Conservation (phyloP, 495 filamentous ascomycete species). For the Aspergillus incahuasiensis region DNA sequence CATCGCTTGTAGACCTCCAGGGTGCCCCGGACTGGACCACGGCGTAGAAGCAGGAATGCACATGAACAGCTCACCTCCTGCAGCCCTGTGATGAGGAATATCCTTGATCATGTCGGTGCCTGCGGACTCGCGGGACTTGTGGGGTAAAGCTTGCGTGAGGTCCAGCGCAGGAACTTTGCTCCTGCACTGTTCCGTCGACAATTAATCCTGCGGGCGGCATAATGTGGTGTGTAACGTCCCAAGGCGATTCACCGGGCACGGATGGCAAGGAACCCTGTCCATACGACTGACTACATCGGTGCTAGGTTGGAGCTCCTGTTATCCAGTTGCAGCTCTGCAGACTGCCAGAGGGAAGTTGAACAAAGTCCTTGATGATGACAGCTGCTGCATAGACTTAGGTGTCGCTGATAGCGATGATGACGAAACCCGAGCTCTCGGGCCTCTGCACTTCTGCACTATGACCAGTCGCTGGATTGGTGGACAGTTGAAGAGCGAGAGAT, state of each 20-base stretch:
- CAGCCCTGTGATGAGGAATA: neutral
- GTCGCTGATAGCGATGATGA: neutral
- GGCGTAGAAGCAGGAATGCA: neutral
- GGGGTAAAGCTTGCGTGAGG: neutral
- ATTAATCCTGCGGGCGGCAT: neutral
- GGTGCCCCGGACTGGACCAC: neutral
- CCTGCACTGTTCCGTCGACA: slow-evolving; percentile 2
- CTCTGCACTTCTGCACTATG: neutral
- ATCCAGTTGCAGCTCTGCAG: neutral
- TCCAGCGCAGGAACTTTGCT: neutral
- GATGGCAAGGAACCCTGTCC: neutral
- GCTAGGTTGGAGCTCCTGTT: neutral
- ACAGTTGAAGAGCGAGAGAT: neutral
- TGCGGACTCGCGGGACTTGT: neutral
- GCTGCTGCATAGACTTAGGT: neutral
- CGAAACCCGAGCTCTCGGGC: neutral
- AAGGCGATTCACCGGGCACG: neutral
- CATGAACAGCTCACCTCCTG: neutral
- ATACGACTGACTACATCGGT: neutral
- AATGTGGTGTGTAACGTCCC: slow-evolving; percentile 1
- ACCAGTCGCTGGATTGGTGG: neutral
- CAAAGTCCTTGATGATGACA: neutral
- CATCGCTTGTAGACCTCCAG: slow-evolving; percentile 1
- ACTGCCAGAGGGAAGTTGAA: neutral
- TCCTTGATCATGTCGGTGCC: neutral